Evolutionary conservation across 2,329 filamentous ascomycete species (phyloP), one percentile per base, ranked within the genome.

Genomic region (Penicillium sp.): DNA sequence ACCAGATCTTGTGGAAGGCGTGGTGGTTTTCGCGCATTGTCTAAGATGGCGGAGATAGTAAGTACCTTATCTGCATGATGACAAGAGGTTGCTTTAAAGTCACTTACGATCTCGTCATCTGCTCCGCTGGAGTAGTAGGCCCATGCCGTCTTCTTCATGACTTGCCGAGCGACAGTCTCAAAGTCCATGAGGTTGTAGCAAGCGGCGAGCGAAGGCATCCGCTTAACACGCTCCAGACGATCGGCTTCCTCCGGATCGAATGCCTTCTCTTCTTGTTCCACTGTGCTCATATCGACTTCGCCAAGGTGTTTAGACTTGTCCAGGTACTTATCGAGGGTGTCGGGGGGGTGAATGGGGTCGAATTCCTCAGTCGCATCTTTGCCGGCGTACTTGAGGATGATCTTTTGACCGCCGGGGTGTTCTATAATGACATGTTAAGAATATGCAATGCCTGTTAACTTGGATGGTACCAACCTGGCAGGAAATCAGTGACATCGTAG

Each of bases 121-220:
- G 94, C 92, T 59, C 92, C 94, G 73, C 91, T 95, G 0, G 92
- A 97, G 78, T 99, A 99, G 81, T 99, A 99, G 28, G 91, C 95
- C 95, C 95, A 99, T 0, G 94, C 94, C 1, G 89, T 90, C 81
- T 91, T 96, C 85, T 96, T 97, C 94, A 98, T 97, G 59, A 96
- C 87, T 42, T 87, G 83, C 70, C 89, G 88, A 5, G 95, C 95
- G 38, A 98, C 94, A 3, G 92, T 88, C 83, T 99, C 95, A 76
- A 99, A 99, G 79, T 99, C 95, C 80, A 95, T 86, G 62, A 97
- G 80, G 75, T 97, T 97, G 79, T 93, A 97, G 82, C 93, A 97
- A 75, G 96, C 90, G 67, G 91, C 89, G 62, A 97, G 81, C 51
- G 88, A 81, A 0, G 93, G 93, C 87, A 93, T 96, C 62, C 84